Conservation (phyloP, 2,329 filamentous ascomycete species). For the Diaporthe citri region DNA sequence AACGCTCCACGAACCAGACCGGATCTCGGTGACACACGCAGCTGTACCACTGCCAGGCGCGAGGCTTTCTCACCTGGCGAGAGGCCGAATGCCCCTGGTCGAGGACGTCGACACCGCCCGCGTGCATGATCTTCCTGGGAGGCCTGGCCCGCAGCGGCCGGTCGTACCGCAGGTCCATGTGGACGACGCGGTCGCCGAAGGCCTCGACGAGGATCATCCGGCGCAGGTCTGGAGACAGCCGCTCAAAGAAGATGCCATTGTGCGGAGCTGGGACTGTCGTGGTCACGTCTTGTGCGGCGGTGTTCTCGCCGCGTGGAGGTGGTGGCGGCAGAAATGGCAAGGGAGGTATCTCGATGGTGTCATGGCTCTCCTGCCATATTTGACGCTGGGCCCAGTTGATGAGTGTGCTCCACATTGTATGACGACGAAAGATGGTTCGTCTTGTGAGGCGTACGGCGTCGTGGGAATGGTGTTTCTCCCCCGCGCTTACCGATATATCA, state of each 20-base stretch:
- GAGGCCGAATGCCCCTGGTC: background rate
- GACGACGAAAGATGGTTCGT: no score
- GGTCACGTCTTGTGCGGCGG: background rate
- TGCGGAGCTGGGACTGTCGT: background rate
- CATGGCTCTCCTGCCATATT: background rate
- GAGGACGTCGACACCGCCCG: background rate
- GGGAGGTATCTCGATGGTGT: background rate
- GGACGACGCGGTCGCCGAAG: slow-evolving; percentile 22
- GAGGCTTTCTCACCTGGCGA: background rate
- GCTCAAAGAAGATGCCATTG: slow-evolving; percentile 28
- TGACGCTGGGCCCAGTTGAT: background rate
- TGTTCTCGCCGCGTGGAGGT: background rate
- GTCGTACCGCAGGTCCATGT: background rate
- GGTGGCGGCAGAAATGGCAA: background rate
- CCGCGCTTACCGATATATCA: background rate
- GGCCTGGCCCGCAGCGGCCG: background rate
- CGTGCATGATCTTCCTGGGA: background rate
- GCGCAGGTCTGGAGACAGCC: slow-evolving; percentile 15
- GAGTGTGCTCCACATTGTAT: background rate
- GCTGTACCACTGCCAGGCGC: slow-evolving; percentile 31
- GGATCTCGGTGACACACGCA: slow-evolving; percentile 32
- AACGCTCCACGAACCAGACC: slow-evolving; percentile 1
- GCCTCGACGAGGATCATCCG: slow-evolving; percentile 31
- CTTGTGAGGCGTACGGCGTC: background rate
- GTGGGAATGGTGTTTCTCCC: background rate